Base-by-base conservation (phyloP, 345 rosid genomes). In the Eucalyptus decipiens region DNA sequence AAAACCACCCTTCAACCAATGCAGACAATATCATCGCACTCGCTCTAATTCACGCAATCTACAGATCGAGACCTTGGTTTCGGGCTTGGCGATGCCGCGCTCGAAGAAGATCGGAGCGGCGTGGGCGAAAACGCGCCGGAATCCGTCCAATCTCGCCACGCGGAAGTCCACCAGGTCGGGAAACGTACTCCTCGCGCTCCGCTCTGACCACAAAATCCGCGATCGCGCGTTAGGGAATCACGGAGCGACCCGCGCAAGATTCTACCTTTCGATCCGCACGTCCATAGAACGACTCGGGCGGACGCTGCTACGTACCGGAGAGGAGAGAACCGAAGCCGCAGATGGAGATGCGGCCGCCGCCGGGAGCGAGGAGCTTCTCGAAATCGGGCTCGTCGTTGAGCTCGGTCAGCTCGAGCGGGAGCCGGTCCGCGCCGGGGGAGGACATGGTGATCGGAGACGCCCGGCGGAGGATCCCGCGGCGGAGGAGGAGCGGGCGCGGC, bases 291-390 rank as follows among this genome's bases (percentile, higher is more conserved):
- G 34, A 50, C 51, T 49, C 16, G 58, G 43, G 49, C 19, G 76
- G 87, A 28, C 88, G n/a, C 76, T 88, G 58, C 0, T 3, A 45
- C 92, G 67, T 52, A 94, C 99, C 96, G 34, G 99, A 97, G 91
- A 97, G 99, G 76, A 97, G 98, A 89, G 99, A 97, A 69, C 99
- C 98, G 93, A 97, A 97, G 91, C 99, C 99, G 90, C 97, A 91
- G 87, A 97, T 94, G 87, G 99, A 97, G 91, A 97, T 95, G 89
- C 89, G 94, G 60, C 96, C 97, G n/a, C 95, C 97, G 34, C 91
- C 90, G 85, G 97, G 92, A 7, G 96, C 92, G 87, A 94, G 86
- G 48, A 95, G 45, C 81, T 90, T 93, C 69, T 89, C 91, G 88
- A 97, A 97, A 91, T 97, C 97, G 83, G 97, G 91, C 85, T 91